Base-by-base conservation (phyloP, 192 early-diverging fungal genomes). In the Coemansia sp. region DNA sequence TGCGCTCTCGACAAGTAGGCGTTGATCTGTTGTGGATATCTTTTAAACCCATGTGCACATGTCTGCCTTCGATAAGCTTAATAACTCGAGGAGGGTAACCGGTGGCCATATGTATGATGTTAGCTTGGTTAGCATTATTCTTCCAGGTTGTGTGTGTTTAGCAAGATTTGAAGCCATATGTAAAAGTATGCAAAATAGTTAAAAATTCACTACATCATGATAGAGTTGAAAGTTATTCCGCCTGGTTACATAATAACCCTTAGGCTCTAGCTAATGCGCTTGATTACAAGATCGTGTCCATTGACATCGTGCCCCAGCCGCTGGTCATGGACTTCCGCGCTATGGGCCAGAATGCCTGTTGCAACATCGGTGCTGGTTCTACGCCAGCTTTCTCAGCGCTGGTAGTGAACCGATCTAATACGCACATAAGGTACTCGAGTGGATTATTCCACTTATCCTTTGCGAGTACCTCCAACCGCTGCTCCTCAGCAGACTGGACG, bases 271-370 rank as follows among this genome's bases (percentile, higher is more conserved):
- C 33, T 27, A 27, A 33, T 6, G 10, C 17, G 20, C 36, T 20
- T 20, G 14, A 25, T 19, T 64, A 80, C 29, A 75, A 63, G 0
- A 80, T 73, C 0, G 78, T 73, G 36, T 80, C 78, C 1, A 73
- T 63, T 22, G 78, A 68, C 22, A 80, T 64, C 4, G 72, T 67
- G 39, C 78, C 78, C 72, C 72, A 80, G 30, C 73, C 63, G 60
- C 70, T 72, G 6, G 69, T 58, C 72, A 75, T 72, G 10, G 78
- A 67, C 54, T 75, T 75, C 63, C 70, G 70, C 17, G 78, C 73
- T 29, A 82, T 71, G 7, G 80, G 75, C 71, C 80, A 73, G 30
- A 82, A 82, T 25, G 75, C 75, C 71, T 82, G 80, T 59, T 82
- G 74, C 61, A 82, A 63, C 53, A 82, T 74, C 23, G 80, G 74